Evolutionary conservation across 169 alveolate species (phyloP).

Genomic region (Plasmodium vivax): DNA sequence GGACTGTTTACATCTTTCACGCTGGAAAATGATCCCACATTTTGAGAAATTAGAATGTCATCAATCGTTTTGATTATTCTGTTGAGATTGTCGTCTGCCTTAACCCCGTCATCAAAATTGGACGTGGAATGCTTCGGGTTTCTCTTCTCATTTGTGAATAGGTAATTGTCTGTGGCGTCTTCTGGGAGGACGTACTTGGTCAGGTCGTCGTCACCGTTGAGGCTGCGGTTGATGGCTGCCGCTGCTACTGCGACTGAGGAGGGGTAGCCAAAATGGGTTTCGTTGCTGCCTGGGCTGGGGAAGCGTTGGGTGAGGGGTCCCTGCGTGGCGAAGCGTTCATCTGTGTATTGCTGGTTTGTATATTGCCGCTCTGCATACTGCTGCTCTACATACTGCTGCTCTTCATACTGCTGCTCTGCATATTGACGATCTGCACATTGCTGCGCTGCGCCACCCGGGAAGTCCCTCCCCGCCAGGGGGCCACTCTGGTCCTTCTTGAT

Average conservation of each 20-base stretch:
- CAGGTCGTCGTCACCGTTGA: slow-evolving; percentile 1
- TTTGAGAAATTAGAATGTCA: slow-evolving; percentile 64
- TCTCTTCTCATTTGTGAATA: slow-evolving; percentile 3
- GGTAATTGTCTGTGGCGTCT: background rate
- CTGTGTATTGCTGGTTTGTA: background rate
- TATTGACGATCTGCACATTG: background rate
- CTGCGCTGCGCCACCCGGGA: background rate
- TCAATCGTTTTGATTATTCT: slow-evolving; percentile 66
- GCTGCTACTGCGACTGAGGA: background rate
- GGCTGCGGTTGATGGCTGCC: background rate
- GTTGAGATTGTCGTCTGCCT: slow-evolving; percentile 34
- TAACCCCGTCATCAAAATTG: slow-evolving; percentile 19
- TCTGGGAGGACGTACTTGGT: slow-evolving; percentile 15
- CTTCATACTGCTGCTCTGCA: background rate
- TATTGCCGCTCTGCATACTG: no score
- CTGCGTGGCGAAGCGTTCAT: background rate
- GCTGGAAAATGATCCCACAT: slow-evolving; percentile 43
- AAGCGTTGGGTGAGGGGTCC: background rate
- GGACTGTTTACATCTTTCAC: slow-evolving; percentile 7
- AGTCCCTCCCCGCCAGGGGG: background rate
- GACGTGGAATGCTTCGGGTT: background rate
- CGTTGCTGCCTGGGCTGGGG: background rate
- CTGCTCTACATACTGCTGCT: no score
- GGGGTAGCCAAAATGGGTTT: slow-evolving; percentile 1
- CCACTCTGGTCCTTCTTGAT: slow-evolving; percentile 12